These are phyloP conservation scores for Ashbya aceris DNA, from an alignment of 1,139 yeast genomes.

Conservation along the genomic window DNA sequence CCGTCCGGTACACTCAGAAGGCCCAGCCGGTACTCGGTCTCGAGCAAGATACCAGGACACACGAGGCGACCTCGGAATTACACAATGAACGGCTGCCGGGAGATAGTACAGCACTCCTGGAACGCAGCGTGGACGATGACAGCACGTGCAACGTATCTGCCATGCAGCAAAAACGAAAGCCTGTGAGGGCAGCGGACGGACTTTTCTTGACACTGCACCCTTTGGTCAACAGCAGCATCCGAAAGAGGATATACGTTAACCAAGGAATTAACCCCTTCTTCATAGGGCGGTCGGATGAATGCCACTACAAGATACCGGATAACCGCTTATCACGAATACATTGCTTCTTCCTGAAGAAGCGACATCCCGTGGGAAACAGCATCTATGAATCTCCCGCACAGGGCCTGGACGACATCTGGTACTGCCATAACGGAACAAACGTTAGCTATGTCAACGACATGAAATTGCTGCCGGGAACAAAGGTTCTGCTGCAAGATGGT, in stretches of 20 bases:
- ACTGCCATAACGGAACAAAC: conserved; percentile 71
- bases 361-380: conserved; percentile 49
- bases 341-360: conserved; percentile 54
- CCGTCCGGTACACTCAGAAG: conserved; percentile 20
- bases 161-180: background rate
- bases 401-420: conserved; percentile 69
- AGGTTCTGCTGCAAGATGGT: conserved; percentile 50
- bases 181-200: conserved; percentile 32
- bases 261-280: conserved; percentile 57
- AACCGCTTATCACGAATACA: conserved; percentile 77
- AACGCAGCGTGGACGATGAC: background rate
- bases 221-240: conserved; percentile 33
- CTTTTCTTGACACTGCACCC: conserved; percentile 44
- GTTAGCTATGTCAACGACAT: conserved; percentile 62
- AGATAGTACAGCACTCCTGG: background rate
- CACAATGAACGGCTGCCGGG: background rate
- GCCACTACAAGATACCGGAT: conserved; percentile 54
- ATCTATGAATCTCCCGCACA: conserved; percentile 59
- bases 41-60: background rate
- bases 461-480: conserved; percentile 52
- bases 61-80: too few species aligned
- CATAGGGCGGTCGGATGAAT: conserved; percentile 55
- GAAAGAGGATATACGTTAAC: conserved; percentile 44
- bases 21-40: background rate
- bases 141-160: background rate